phyloP scores from a whole-genome alignment of 805 yeast species.

The Candida ponderosae region DNA sequence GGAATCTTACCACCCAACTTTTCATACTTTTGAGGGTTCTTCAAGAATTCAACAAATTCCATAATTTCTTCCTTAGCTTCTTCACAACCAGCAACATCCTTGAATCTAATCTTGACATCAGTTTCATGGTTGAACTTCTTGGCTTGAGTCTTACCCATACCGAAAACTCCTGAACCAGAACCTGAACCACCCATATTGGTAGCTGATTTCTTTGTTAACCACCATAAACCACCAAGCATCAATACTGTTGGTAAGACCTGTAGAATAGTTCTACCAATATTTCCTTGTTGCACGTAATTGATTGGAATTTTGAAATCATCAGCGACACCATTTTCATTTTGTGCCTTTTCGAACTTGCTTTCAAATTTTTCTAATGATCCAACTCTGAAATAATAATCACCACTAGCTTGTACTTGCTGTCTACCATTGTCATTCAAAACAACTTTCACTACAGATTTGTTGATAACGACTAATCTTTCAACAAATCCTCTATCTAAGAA shows the following conservation, averaged over 20 bases:
- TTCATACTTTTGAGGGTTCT: slow-evolving; percentile 79
- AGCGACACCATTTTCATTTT: slow-evolving; percentile 57
- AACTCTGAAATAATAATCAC: slow-evolving; percentile 56
- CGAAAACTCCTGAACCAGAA: slow-evolving; percentile 62
- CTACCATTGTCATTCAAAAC: slow-evolving; percentile 56
- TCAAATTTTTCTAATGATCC: slow-evolving; percentile 91
- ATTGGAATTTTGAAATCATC: slow-evolving; percentile 72
- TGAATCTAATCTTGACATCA: slow-evolving; percentile 73
- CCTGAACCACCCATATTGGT: slow-evolving; percentile 40
- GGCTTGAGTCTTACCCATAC: slow-evolving; percentile 73
- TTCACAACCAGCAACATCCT: slow-evolving; percentile 91
- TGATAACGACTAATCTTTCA: slow-evolving; percentile 62
- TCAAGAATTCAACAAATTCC: slow-evolving; percentile 89
- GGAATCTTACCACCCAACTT: slow-evolving; percentile 90
- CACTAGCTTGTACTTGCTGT: slow-evolving; percentile 31
- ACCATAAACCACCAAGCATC: slow-evolving; percentile 83
- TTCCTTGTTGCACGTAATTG: slow-evolving; percentile 65
- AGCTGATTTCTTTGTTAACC: slow-evolving; percentile 62
- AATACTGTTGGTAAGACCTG: slow-evolving; percentile 86
- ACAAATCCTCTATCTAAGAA: slow-evolving; percentile 76
- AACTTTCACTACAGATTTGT: slow-evolving; percentile 68
- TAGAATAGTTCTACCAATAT: slow-evolving; percentile 50
- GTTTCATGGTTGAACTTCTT: slow-evolving; percentile 77
- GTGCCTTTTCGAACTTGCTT: slow-evolving; percentile 66
- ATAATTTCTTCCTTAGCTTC: slow-evolving; percentile 92